These are phyloP conservation scores for Dactylellina parvicollis DNA, from an alignment of 2,329 filamentous ascomycete genomes.

Conservation along the genomic window DNA sequence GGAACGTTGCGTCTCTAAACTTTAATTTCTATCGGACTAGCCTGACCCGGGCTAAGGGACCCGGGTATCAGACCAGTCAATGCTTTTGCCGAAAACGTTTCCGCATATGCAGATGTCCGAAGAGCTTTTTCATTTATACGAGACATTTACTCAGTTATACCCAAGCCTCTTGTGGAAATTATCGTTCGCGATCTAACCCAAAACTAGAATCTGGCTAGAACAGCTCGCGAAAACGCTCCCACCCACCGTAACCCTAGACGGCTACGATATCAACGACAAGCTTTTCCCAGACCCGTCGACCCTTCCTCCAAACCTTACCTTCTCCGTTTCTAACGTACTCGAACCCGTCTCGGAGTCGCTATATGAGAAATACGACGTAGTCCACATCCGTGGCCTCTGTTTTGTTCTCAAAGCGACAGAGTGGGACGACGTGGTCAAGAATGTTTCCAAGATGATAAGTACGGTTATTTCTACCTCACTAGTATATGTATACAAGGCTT, in stretches of 20 bases:
- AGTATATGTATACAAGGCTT: no score
- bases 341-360: conserved; percentile 15
- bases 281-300: conserved; percentile 35
- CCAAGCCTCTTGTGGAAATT: no score
- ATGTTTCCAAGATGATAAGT: conserved; percentile 36
- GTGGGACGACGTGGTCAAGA: conserved; percentile 30
- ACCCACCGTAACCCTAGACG: conserved; percentile 16
- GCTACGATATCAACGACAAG: conserved; percentile 31
- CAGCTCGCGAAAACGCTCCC: conserved; percentile 16
- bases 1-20: no score
- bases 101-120: no score
- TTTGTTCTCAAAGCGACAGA: conserved; percentile 23
- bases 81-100: no score
- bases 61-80: no score
- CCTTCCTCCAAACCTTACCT: conserved; percentile 24
- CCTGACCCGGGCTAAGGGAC: no score
- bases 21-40: no score
- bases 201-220: conserved; percentile 39
- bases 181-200: no score
- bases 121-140: no score
- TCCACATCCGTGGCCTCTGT: conserved; percentile 34
- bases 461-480: not conserved
- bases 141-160: no score
- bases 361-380: conserved; percentile 34
- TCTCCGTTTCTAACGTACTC: conserved; percentile 27